Conservation (phyloP, 768 basidiomycete genomes). For the Leucogyrophana mollusca region DNA sequence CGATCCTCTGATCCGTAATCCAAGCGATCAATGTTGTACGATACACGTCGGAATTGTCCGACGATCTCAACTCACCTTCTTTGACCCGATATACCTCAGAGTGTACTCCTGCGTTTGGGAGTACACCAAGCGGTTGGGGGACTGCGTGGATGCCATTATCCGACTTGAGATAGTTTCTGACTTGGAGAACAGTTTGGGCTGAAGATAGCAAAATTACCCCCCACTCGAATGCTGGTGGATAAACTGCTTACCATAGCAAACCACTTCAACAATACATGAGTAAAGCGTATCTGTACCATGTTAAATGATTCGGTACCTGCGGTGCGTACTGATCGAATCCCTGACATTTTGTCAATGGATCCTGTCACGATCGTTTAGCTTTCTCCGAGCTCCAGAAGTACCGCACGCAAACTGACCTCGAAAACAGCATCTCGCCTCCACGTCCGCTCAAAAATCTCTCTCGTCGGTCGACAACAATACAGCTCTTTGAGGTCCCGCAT, state of each 20-base stretch:
- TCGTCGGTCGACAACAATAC: constrained; percentile 52
- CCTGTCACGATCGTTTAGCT: constrained; percentile 27
- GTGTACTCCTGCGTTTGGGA: constrained; percentile 63
- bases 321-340: constrained; percentile 53
- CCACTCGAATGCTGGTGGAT: background rate
- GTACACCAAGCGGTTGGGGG: constrained; percentile 61
- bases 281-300: no score
- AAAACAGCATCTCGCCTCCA: constrained; percentile 56
- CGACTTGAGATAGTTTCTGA: constrained; percentile 51
- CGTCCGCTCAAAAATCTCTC: constrained; percentile 49
- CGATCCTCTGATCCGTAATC: constrained; percentile 40
- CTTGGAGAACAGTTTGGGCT: constrained; percentile 56
- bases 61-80: constrained; percentile 46
- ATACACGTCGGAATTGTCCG: background rate
- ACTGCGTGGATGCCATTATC: constrained; percentile 56
- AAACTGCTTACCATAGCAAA: constrained; percentile 45
- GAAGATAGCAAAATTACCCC: constrained; percentile 1
- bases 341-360: constrained; percentile 48
- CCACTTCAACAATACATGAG: constrained; percentile 35
- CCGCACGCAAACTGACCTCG: constrained; percentile 33
- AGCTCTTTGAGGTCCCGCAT: constrained; percentile 59
- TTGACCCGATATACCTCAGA: constrained; percentile 45
- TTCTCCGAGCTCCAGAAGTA: background rate
- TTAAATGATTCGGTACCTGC: no score
- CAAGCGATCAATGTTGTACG: background rate